A percentile compares a stretch with the other conserved stretches of the same genome.
phyloP scores from a whole-genome alignment of 352 stramenopile genomes.

The Globisporangium canariense region DNA sequence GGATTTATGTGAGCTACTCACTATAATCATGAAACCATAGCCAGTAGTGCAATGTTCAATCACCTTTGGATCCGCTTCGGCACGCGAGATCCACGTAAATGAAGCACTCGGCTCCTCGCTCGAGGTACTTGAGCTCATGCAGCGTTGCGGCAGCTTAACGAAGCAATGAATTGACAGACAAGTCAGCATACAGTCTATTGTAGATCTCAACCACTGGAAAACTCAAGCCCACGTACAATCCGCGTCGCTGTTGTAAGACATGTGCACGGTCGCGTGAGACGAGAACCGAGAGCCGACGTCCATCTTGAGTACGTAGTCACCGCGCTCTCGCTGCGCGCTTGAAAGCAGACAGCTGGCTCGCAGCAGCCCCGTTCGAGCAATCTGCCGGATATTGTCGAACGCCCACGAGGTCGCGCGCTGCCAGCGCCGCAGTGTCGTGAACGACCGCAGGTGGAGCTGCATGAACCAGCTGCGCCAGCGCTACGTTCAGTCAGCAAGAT shows the following conservation, averaged over 20 bases:
- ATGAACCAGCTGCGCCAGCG: conserved; percentile 43
- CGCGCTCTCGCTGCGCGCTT: conserved; percentile 31
- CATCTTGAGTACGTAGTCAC: conserved; percentile 65
- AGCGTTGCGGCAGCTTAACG: conserved; percentile 50
- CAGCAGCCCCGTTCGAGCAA: conserved; percentile 42
- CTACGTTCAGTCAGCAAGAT: conserved; percentile 17
- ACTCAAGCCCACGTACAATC: conserved; percentile 37
- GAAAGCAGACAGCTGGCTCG: conserved; percentile 38
- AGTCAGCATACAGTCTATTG: too few relatives aligned
- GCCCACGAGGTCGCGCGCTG: conserved; percentile 24
- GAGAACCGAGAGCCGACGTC: conserved; percentile 59
- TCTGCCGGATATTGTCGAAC: conserved; percentile 32
- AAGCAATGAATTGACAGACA: too few relatives aligned
- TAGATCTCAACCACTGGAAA: too few relatives aligned
- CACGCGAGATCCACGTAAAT: conserved; percentile 58
- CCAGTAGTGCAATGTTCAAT: neutral
- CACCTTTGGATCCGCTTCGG: conserved; percentile 50
- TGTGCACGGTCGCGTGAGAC: conserved; percentile 40
- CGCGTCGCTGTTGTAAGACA: conserved; percentile 64
- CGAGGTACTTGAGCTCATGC: conserved; percentile 70
- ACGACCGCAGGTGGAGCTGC: conserved; percentile 28
- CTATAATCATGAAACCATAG: neutral
- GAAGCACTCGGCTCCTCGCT: conserved; percentile 69
- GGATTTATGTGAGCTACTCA: neutral
- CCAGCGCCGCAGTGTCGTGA: conserved; percentile 29